A percentile compares a stretch with the other conserved stretches of the same genome.
Evolutionary conservation across 2,329 filamentous ascomycete species (phyloP).

Genomic region (Stemphylium lycopersici): DNA sequence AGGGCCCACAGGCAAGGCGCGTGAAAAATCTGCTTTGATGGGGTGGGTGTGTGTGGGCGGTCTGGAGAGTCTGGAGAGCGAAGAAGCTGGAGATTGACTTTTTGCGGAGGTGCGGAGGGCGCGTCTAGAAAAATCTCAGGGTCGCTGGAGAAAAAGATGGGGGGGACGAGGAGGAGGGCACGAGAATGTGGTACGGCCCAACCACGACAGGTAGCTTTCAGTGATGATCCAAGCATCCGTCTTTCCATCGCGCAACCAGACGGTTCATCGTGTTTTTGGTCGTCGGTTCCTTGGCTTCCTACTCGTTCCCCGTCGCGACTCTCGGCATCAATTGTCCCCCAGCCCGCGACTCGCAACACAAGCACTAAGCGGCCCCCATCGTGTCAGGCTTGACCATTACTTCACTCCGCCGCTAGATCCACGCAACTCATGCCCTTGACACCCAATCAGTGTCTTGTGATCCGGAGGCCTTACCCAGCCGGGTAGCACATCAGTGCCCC

Average conservation of each 20-base stretch:
- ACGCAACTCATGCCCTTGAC: neutral
- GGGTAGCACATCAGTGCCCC: slow-evolving; percentile 23
- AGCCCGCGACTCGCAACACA: slow-evolving; percentile 20
- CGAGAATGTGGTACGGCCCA: slow-evolving; percentile 1
- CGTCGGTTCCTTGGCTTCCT: neutral
- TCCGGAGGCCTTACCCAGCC: slow-evolving; percentile 27
- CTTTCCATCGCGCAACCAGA: neutral
- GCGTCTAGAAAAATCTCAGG: neutral
- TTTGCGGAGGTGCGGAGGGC: slow-evolving; percentile 21
- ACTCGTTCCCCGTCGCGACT: neutral
- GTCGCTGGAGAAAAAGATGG: neutral
- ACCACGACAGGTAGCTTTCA: neutral
- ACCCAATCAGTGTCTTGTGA: slow-evolving; percentile 18
- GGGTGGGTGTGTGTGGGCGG: slow-evolving; percentile 17
- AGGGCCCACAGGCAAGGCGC: slow-evolving; percentile 1
- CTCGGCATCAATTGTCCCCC: slow-evolving; percentile 12
- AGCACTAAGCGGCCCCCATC: slow-evolving; percentile 22
- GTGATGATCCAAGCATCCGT: neutral
- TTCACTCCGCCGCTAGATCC: slow-evolving; percentile 12
- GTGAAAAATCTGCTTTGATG: slow-evolving; percentile 9
- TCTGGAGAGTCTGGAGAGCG: slow-evolving; percentile 14
- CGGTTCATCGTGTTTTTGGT: too few species aligned
- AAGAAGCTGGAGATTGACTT: slow-evolving; percentile 8
- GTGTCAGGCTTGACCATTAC: slow-evolving; percentile 27
- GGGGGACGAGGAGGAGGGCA: neutral